Evolutionary conservation across 2,329 filamentous ascomycete genomes (phyloP), one percentile per base, ranked within the genome.

Genomic region (Trichoderma afroharzianum): DNA sequence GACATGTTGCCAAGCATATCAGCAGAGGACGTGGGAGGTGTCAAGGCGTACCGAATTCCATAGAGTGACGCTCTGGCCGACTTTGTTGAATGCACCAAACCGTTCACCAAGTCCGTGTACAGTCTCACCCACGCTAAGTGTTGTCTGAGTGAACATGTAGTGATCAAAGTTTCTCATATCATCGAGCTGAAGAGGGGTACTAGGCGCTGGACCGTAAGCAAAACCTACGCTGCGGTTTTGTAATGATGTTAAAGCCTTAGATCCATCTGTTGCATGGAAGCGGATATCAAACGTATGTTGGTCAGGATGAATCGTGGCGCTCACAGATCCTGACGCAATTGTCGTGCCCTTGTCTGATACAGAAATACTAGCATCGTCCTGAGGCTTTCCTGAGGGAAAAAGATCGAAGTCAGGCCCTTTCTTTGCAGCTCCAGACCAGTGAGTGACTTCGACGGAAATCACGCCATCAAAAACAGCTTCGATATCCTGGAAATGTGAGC

Each of bases 11-110:
- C 11, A 50, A 24, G 5, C 4, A 6, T 50, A 50, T 21, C n/a
- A 50, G n/a, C 6, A 4, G 47, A 50, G 1, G n/a, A 50, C 8
- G 5, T 14, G 21, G 1, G 1, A 24, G 21, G n/a, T 21, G 5
- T 1, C n/a, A 53, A 53, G 4, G 21, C 47, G 9, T 53, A 53
- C 47, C 47, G 47, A 53, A 53, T 90, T 90, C 87, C 87, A 90
- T 8, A 94, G 85, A 70, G 88, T 84, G 9, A 94, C 82, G 14
- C 86, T 85, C 79, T 94, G 92, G 14, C 92, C 92, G 55, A 93
- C 89, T 79, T 93, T 94, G 79, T 92, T 91, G 80, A 92, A 92
- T 7, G 91, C 88, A 0, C 92, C 92, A 77, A 94, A 95, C 15
- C 92, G 85, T 81, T 94, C 92, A 1, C 92, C 92, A 4, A 94